A percentile compares a stretch with the other conserved stretches of the same genome.
These are phyloP conservation scores for Pyrus communis DNA, from an alignment of 306 rosid genomes.

Conservation along the genomic window DNA sequence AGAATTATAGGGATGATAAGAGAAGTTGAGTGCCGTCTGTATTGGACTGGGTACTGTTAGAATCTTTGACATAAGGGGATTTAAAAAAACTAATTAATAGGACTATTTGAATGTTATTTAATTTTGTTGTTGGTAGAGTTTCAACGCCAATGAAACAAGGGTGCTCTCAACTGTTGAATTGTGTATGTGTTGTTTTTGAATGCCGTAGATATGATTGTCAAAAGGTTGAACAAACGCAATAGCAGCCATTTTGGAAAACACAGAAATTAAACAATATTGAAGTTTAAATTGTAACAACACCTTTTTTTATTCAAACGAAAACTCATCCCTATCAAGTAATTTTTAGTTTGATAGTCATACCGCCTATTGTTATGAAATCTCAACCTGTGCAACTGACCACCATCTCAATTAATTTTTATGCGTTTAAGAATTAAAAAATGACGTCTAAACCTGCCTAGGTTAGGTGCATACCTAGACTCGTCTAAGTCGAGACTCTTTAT, in stretches of 20 bases:
- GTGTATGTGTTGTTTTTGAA: background rate
- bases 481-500: too few relatives aligned
- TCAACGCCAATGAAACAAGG: background rate
- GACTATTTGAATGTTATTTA: background rate
- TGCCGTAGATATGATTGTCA: background rate
- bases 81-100: background rate
- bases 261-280: background rate
- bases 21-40: slow-evolving; percentile 7
- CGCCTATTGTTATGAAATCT: background rate
- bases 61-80: background rate
- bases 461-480: too few relatives aligned
- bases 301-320: background rate
- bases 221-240: background rate
- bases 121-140: background rate
- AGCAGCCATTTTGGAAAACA: slow-evolving; percentile 24
- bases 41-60: slow-evolving; percentile 3
- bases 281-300: background rate
- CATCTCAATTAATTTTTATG: fast-evolving
- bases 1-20: background rate
- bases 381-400: too few relatives aligned
- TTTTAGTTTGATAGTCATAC: background rate
- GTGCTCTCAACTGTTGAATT: background rate
- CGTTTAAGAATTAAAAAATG: too few relatives aligned
- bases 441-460: too few relatives aligned
- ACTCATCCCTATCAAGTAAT: background rate